Percentiles rank a stretch among this genome's conserved stretches.
Conservation (phyloP, 2,329 filamentous ascomycete genomes). For the Fusarium sp. region DNA sequence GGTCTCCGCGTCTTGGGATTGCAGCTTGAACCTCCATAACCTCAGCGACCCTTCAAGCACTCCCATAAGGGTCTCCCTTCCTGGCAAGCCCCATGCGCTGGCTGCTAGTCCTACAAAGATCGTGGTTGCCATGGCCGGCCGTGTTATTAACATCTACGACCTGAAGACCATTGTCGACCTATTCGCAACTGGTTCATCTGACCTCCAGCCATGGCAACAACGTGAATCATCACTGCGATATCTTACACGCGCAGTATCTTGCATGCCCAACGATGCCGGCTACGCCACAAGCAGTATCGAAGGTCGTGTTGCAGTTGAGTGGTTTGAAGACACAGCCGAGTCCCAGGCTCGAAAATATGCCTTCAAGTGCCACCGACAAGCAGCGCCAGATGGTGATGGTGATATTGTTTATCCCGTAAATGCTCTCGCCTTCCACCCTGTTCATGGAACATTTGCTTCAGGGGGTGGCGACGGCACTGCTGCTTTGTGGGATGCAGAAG, state of each 20-base stretch:
- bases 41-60: slow-evolving; percentile 62
- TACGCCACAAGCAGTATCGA: slow-evolving; percentile 95
- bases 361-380: slow-evolving; percentile 96
- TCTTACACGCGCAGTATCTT: slow-evolving; percentile 91
- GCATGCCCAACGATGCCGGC: slow-evolving; percentile 96
- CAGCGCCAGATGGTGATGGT: slow-evolving; percentile 69
- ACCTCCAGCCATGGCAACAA: slow-evolving; percentile 86
- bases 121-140: slow-evolving; percentile 94
- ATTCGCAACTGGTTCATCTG: slow-evolving; percentile 58
- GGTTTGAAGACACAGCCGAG: slow-evolving; percentile 91
- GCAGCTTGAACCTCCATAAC: slow-evolving; percentile 86
- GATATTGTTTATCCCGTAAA: slow-evolving; percentile 95
- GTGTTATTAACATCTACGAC: slow-evolving; percentile 95
- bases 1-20: slow-evolving; percentile 94
- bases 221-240: slow-evolving; percentile 96
- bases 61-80: slow-evolving; percentile 76
- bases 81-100: slow-evolving; percentile 89
- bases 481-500: slow-evolving; percentile 92
- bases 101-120: slow-evolving; percentile 82
- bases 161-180: slow-evolving; percentile 73
- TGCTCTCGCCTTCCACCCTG: slow-evolving; percentile 86
- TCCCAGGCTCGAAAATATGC: slow-evolving; percentile 95
- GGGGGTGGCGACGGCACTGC: slow-evolving; percentile 92
- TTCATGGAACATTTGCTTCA: slow-evolving; percentile 86
- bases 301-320: slow-evolving; percentile 94